These are phyloP conservation scores for Lepidium campestre DNA, from an alignment of 441 rosid genomes.

Conservation along the genomic window DNA sequence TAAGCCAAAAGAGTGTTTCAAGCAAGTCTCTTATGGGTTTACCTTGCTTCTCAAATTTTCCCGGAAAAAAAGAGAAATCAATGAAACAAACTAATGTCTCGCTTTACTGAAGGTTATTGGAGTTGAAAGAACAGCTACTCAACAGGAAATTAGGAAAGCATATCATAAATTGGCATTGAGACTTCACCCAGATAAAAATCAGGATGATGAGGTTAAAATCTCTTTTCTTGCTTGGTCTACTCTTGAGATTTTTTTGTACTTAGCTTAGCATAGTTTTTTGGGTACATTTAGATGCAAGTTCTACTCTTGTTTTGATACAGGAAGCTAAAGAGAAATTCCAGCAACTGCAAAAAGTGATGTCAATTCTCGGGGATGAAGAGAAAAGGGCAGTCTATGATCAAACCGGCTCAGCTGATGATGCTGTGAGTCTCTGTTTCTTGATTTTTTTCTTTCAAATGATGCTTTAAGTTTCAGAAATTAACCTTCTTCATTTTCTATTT, in stretches of 20 bases:
- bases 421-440: conserved; percentile 42
- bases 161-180: conserved; percentile 82
- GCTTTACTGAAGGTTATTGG: conserved; percentile 64
- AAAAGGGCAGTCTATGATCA: conserved; percentile 80
- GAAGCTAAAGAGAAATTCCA: conserved; percentile 93
- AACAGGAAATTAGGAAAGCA: conserved; percentile 82
- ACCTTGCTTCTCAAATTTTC: too few relatives aligned
- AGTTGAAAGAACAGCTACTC: conserved; percentile 62
- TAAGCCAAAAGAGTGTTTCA: background rate
- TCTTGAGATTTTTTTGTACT: background rate
- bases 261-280: background rate
- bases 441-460: background rate
- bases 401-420: conserved; percentile 86
- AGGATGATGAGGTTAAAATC: conserved; percentile 61
- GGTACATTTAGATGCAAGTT: background rate
- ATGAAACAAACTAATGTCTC: background rate
- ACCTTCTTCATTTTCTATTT: background rate
- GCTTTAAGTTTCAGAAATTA: background rate
- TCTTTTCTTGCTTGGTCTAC: background rate
- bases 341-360: conserved; percentile 87
- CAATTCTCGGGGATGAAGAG: conserved; percentile 86
- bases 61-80: background rate
- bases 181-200: conserved; percentile 93
- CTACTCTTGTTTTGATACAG: conserved; percentile 26
- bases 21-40: background rate